Conservation (phyloP, 495 filamentous ascomycete species). For the Podospora pseudoanserina region DNA sequence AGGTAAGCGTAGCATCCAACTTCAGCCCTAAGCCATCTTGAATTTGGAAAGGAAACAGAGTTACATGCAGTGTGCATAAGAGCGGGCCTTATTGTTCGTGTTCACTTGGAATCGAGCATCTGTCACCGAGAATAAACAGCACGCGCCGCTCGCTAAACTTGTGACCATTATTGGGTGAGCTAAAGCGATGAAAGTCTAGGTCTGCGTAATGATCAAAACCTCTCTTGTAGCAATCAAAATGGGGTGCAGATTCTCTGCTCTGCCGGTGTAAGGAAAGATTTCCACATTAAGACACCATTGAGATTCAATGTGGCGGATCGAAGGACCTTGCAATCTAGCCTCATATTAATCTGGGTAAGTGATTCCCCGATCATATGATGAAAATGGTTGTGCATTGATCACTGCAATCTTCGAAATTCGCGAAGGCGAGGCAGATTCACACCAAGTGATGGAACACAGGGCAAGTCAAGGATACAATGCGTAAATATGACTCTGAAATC, state of each 20-base stretch:
- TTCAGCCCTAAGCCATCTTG: background rate
- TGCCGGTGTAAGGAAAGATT: background rate
- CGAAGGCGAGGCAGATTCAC: no score
- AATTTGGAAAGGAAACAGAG: background rate
- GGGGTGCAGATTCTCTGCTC: background rate
- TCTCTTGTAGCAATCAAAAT: background rate
- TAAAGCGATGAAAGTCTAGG: background rate
- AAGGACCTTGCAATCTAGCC: no score
- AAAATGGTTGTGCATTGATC: no score
- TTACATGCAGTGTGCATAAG: background rate
- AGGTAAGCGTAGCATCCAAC: background rate
- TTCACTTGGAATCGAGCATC: background rate
- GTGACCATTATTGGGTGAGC: background rate
- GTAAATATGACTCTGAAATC: no score
- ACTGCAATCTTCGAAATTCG: no score
- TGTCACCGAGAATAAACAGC: background rate
- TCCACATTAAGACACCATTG: background rate
- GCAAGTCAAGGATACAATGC: no score
- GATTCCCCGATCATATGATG: no score
- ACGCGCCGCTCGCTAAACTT: background rate
- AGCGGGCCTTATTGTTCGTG: background rate
- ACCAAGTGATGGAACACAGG: no score
- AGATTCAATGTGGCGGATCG: background rate
- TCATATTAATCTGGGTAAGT: no score
- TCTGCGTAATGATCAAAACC: background rate